Conservation (phyloP, 2,329 filamentous ascomycete species). For the Coniochaeta sp. region DNA sequence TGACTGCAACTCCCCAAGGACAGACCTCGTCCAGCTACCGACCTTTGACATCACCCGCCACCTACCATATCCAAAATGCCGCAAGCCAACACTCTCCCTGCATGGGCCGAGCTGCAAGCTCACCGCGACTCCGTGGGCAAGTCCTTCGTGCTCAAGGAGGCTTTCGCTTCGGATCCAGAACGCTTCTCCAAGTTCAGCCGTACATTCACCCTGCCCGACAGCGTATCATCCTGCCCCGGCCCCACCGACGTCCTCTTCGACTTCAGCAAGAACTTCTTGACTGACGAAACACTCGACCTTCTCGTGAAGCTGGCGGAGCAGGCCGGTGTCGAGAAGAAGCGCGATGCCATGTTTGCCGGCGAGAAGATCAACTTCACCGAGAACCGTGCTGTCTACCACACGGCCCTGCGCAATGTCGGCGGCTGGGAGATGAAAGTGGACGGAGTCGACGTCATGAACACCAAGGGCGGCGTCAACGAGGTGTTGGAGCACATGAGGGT, state of each 20-base stretch:
- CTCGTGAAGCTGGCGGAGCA: constrained; percentile 88
- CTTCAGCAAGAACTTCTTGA: constrained; percentile 98
- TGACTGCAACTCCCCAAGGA: neutral
- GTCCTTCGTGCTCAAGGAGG: constrained; percentile 86
- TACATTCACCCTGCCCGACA: constrained; percentile 73
- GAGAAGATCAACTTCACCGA: constrained; percentile 99
- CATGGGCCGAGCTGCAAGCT: constrained; percentile 86
- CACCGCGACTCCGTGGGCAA: constrained; percentile 84
- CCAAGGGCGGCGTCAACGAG: constrained; percentile 78
- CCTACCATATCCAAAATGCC: constrained; percentile 45
- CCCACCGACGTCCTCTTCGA: constrained; percentile 89
- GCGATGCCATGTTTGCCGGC: constrained; percentile 94
- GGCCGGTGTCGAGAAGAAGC: constrained; percentile 83
- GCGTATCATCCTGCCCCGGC: constrained; percentile 47
- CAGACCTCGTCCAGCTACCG: neutral
- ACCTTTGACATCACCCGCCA: neutral
- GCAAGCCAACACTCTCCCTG: constrained; percentile 76
- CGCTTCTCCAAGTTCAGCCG: constrained; percentile 88
- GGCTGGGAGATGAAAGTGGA: constrained; percentile 73
- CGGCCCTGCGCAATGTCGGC: constrained; percentile 82
- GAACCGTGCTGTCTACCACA: constrained; percentile 90
- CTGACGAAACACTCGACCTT: constrained; percentile 81
- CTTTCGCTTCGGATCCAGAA: constrained; percentile 79
- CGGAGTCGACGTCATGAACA: constrained; percentile 85
- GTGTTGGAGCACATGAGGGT: constrained; percentile 97